Evolutionary conservation across 768 basidiomycete species (phyloP), one percentile per base, ranked within the genome.

Genomic region (Multifurca ochricompacta): DNA sequence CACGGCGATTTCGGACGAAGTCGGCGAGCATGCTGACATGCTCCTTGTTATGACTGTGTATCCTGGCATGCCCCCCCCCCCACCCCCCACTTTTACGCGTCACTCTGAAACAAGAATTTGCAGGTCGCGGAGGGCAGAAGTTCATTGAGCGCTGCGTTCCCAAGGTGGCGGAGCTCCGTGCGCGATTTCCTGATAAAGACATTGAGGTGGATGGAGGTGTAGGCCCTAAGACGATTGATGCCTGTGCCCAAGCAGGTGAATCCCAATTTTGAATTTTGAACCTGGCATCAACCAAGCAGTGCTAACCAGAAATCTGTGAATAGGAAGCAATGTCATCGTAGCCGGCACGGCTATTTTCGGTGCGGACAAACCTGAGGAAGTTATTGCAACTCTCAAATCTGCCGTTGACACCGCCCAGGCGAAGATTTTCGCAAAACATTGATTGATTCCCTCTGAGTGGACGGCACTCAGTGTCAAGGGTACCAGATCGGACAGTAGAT

Each of bases 151-250:
- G 87, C 62, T 97, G 94, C 66, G 82, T 98, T 25, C 83, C 87
- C 60, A 97, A 99, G 73, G 92, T 98, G 14, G 72, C 85, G 21
- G 91, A 96, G 66, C 82, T 98, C 53, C 86, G 96, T 14, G 74
- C 76, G 32, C 81, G 93, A 25, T 98, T 96, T 74, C 94, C 94
- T 5, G 74, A 85, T 53, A 96, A 90, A 69, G 91, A 98, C 66
- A 97, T 99, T 56, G 91, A 99, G 70, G 96, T 99, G 47, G 96
- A 99, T 67, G 96, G 96, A 30, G 96, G 96, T 35, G 87, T 99
- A n/a, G 87, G 92, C 6, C 87, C 89, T 4, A 86, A 85, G 61
- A 98, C 92, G 3, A 78, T 96, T 53, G 87, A 78, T 63, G 76
- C 75, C 49, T 98, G 96, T 64, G 94, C 96, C 2, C 72, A 89